A percentile compares a stretch with the other conserved stretches of the same genome.
Conservation (phyloP, 1,284 basidiomycete genomes). For the Ustilago xerochloae region DNA sequence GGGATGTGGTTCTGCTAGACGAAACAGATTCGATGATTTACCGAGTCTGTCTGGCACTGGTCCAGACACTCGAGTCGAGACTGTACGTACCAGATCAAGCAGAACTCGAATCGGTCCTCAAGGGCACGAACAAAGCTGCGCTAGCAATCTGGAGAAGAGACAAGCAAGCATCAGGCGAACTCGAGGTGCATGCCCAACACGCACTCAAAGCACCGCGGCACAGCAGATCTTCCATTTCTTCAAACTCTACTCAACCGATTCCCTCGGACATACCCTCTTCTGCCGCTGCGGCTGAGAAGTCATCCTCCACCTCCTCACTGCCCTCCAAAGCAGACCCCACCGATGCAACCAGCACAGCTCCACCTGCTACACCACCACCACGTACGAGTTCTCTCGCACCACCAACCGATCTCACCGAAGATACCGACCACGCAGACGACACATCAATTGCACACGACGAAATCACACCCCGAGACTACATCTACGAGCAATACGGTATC, state of each 20-base stretch:
- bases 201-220: background rate
- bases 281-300: no score
- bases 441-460: background rate
- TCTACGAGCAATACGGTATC: constrained; percentile 64
- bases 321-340: background rate
- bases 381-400: constrained; percentile 1
- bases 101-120: constrained; percentile 53
- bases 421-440: background rate
- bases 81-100: constrained; percentile 58
- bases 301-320: no score
- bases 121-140: constrained; percentile 55
- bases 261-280: background rate
- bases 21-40: constrained; percentile 59
- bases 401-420: background rate
- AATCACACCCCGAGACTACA: constrained; percentile 48
- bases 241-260: background rate
- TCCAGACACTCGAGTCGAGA: constrained; percentile 56
- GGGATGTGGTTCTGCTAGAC: constrained; percentile 63
- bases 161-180: constrained; percentile 23
- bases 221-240: constrained; percentile 1
- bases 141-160: constrained; percentile 57
- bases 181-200: constrained; percentile 2
- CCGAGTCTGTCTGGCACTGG: constrained; percentile 56
- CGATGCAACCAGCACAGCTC: background rate
- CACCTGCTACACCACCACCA: constrained; percentile 4